phyloP scores from a whole-genome alignment of 306 rosid genomes.

The Quercus robur region DNA sequence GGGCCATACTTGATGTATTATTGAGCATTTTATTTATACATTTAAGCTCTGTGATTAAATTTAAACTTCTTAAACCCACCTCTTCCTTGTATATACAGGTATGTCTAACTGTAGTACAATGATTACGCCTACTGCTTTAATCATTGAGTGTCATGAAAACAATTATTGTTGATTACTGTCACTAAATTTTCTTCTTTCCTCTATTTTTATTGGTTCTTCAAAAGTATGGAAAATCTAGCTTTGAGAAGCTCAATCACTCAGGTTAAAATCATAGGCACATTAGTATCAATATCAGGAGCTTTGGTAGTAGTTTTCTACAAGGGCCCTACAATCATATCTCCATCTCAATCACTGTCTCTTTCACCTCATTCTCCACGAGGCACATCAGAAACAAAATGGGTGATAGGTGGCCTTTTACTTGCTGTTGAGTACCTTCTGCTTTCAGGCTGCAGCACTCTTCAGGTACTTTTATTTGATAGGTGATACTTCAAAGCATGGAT shows the following conservation, averaged over 20 bases:
- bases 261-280: constrained; percentile 49
- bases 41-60: too few species aligned
- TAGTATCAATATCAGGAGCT: constrained; percentile 53
- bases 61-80: too few species aligned
- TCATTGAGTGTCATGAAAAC: background rate
- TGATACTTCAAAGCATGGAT: too few species aligned
- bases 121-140: background rate
- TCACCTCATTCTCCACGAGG: background rate
- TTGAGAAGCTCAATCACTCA: constrained; percentile 39
- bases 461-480: constrained; percentile 18
- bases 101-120: too few species aligned
- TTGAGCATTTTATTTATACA: too few species aligned
- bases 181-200: background rate
- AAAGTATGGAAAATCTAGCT: constrained; percentile 54
- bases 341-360: constrained; percentile 5
- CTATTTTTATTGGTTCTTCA: background rate
- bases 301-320: constrained; percentile 43
- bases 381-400: constrained; percentile 39
- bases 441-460: constrained; percentile 47
- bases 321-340: constrained; percentile 33
- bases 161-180: background rate
- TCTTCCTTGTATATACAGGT: too few species aligned
- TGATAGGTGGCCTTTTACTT: constrained; percentile 44
- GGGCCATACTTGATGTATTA: too few species aligned
- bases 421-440: constrained; percentile 20